phyloP scores from a whole-genome alignment of 2,329 filamentous ascomycete genomes.

The Pseudogymnoascus sp. region DNA sequence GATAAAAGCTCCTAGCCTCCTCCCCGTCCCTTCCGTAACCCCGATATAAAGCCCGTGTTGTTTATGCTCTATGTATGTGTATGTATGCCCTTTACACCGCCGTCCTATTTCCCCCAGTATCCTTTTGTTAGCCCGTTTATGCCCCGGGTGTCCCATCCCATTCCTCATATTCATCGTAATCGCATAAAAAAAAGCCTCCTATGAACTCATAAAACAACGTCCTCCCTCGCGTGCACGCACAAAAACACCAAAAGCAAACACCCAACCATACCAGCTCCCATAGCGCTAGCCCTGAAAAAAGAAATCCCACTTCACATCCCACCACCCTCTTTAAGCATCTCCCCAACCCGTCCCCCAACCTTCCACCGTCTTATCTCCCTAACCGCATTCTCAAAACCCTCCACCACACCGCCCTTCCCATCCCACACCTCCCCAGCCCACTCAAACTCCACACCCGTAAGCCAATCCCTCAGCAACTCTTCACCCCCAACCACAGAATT shows the following conservation, averaged over 20 bases:
- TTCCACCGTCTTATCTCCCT: neutral
- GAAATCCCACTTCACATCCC: neutral
- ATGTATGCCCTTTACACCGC: neutral
- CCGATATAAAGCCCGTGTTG: neutral
- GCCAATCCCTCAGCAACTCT: neutral
- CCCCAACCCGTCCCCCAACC: neutral
- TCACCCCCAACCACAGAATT: neutral
- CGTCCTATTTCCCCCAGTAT: neutral
- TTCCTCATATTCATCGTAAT: neutral
- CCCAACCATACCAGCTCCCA: neutral
- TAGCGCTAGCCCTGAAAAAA: neutral
- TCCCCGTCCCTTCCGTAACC: neutral
- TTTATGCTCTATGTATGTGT: constrained; percentile 2
- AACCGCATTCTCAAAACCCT: neutral
- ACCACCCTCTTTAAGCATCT: neutral
- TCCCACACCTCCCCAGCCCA: neutral
- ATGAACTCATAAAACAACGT: neutral
- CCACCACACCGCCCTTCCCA: neutral
- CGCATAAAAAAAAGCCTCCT: neutral
- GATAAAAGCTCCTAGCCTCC: neutral
- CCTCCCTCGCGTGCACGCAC: neutral
- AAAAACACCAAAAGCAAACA: neutral
- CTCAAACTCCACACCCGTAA: neutral
- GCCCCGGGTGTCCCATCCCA: neutral
- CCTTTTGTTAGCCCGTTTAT: neutral